Evolutionary conservation across 768 basidiomycete species (phyloP), one percentile per base, ranked within the genome.

Genomic region (Tylopilus plumbeoviolaceoides): DNA sequence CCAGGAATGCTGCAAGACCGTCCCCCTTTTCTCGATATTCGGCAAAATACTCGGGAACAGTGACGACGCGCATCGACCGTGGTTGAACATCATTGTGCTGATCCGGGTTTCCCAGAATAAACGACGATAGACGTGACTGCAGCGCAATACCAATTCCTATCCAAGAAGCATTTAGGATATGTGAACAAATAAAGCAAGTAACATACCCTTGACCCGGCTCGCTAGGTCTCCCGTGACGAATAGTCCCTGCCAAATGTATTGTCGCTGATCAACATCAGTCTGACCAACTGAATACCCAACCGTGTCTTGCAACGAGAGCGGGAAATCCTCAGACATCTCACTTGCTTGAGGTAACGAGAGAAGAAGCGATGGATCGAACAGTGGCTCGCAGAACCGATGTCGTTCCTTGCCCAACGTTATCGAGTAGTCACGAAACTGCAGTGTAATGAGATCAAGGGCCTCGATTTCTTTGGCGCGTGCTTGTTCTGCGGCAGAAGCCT

Each of bases 1-100:
- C 91, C 51, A 94, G 70, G 74, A 92, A 94, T 11, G 86, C 83
- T 5, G 89, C 86, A 36, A 85, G 74, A 2, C 86, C 86, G 48
- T 91, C 89, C 2, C 91, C 91, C 41, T 83, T 89, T 46, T 92
- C 89, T 51, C 90, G 77, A 62, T 89, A 97, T 66, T 95, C 91
- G 8, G 88, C 85, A 65, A 92, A 97, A 68, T 94, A 95, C 30
- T 95, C 92, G 1, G 93, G 92, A 8, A 93, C 79, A 33, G 73
- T 78, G 46, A 91, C 65, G 7, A 83, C 74, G 21, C 83, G 79
- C 38, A 84, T 80, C 27, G 72, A 69, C 28, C 82, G 80, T n/a
- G 90, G 75, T 60, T 91, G 90, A 20, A 87, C 72, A 11, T 91
- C 88, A 30, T 81, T 85, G 45, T 78, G 75, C 33, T 87, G 73